Conservation (phyloP, 2,329 filamentous ascomycete genomes). For the Calonectria ilicicola region DNA sequence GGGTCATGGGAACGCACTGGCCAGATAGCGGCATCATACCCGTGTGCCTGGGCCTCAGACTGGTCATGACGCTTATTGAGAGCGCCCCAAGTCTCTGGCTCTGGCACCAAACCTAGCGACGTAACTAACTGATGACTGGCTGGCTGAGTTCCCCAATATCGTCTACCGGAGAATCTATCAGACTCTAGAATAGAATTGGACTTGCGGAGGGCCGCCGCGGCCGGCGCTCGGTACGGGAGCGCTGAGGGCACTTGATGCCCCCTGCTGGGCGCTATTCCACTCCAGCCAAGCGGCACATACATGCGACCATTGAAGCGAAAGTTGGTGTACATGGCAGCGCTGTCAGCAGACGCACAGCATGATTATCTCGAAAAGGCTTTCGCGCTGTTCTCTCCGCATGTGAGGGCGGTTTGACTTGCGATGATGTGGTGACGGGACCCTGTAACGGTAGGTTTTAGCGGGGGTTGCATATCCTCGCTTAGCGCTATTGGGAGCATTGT, state of each 20-base stretch:
- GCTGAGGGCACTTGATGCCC: slow-evolving; percentile 30
- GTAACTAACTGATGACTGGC: slow-evolving; percentile 12
- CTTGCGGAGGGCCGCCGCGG: neutral
- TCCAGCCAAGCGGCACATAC: slow-evolving; percentile 1
- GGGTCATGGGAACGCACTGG: slow-evolving; percentile 38
- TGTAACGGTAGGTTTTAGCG: slow-evolving; percentile 16
- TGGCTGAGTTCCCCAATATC: slow-evolving; percentile 17
- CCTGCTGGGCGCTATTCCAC: slow-evolving; percentile 18
- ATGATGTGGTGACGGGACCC: neutral
- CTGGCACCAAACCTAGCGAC: slow-evolving; percentile 15
- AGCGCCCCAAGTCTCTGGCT: slow-evolving; percentile 16
- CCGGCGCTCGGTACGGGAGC: slow-evolving; percentile 7
- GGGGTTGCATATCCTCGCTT: neutral
- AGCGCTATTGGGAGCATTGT: neutral
- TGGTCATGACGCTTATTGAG: neutral
- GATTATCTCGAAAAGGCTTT: neutral
- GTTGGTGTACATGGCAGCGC: neutral
- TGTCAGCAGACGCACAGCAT: neutral
- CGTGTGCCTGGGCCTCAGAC: neutral
- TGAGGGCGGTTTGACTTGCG: neutral
- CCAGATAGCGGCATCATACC: slow-evolving; percentile 27
- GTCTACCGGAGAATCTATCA: slow-evolving; percentile 3
- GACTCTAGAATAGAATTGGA: neutral
- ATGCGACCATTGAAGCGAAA: neutral
- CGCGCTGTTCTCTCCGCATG: slow-evolving; percentile 7